Percentiles rank a stretch among this genome's conserved stretches.
phyloP scores from a whole-genome alignment of 768 basidiomycete species.

The Calocybe cyanea region DNA sequence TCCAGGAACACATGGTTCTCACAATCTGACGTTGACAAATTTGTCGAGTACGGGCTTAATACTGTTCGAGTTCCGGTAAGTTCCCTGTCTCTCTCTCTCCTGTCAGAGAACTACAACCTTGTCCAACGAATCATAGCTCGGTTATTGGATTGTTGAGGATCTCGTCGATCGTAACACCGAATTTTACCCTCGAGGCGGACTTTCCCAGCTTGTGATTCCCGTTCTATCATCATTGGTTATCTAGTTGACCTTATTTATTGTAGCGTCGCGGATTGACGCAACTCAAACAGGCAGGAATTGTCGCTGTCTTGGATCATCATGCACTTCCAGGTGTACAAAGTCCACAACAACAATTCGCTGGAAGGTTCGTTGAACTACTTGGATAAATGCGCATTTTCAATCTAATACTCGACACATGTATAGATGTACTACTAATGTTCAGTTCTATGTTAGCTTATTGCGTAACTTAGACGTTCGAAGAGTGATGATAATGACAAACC shows the following conservation, averaged over 20 bases:
- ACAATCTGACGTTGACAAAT: conserved; percentile 51
- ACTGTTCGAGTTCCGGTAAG: conserved; percentile 74
- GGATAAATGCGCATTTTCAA: not conserved
- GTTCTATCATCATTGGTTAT: not conserved
- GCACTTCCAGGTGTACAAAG: conserved; percentile 69
- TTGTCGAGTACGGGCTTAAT: conserved; percentile 59
- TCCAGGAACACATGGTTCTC: conserved; percentile 70
- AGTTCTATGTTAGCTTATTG: conserved; percentile 60
- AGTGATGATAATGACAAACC: not conserved
- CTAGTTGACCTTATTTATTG: not conserved
- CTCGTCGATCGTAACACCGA: conserved; percentile 62
- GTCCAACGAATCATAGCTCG: conserved; percentile 45
- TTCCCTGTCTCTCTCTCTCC: not conserved
- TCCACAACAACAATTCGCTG: conserved; percentile 62
- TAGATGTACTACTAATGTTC: conserved; percentile 63
- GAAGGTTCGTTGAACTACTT: conserved; percentile 38
- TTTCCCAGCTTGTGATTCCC: conserved; percentile 52
- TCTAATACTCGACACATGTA: not conserved
- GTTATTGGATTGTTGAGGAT: conserved; percentile 78
- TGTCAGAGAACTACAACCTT: not conserved
- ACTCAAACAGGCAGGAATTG: conserved; percentile 60
- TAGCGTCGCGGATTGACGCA: conserved; percentile 62
- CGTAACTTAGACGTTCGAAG: not conserved
- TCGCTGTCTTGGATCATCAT: conserved; percentile 64
- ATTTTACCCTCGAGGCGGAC: conserved; percentile 67